Conservation (phyloP, 768 basidiomycete species). For the Lactarius evosmus region DNA sequence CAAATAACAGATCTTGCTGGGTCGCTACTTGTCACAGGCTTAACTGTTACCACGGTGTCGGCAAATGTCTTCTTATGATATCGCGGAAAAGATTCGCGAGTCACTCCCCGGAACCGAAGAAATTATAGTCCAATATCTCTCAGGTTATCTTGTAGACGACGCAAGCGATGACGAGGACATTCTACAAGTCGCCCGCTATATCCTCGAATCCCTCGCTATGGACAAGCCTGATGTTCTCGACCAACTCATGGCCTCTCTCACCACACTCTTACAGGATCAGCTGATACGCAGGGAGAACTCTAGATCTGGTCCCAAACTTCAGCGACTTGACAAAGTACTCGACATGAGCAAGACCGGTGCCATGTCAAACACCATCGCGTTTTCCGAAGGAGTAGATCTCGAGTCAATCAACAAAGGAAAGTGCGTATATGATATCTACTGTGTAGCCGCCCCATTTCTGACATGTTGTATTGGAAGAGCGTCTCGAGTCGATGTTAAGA, state of each 20-base stretch:
- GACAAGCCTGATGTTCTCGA: constrained; percentile 56
- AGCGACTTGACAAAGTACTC: constrained; percentile 82
- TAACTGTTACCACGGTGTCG: background rate
- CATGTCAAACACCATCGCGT: constrained; percentile 75
- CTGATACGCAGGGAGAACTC: constrained; percentile 54
- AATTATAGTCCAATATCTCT: constrained; percentile 78
- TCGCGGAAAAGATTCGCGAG: constrained; percentile 73
- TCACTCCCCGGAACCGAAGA: constrained; percentile 77
- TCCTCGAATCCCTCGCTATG: constrained; percentile 76
- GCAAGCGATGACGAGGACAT: constrained; percentile 87
- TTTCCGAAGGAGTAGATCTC: constrained; percentile 81
- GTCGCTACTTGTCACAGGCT: background rate
- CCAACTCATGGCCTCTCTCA: constrained; percentile 62
- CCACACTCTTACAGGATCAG: constrained; percentile 61
- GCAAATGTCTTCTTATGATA: constrained; percentile 65
- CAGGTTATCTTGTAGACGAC: constrained; percentile 87
- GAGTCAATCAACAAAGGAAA: constrained; percentile 95
- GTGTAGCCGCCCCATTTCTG: background rate
- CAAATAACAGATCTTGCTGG: too few species aligned
- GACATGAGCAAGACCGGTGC: constrained; percentile 78
- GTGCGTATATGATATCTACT: constrained; percentile 39
- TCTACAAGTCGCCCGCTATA: constrained; percentile 67
- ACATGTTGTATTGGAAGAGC: constrained; percentile 47
- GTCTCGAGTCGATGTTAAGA: constrained; percentile 90
- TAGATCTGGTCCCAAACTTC: constrained; percentile 56